Base-by-base conservation (phyloP, 2,329 filamentous ascomycete genomes). In the Colletotrichum neosansevieriae region DNA sequence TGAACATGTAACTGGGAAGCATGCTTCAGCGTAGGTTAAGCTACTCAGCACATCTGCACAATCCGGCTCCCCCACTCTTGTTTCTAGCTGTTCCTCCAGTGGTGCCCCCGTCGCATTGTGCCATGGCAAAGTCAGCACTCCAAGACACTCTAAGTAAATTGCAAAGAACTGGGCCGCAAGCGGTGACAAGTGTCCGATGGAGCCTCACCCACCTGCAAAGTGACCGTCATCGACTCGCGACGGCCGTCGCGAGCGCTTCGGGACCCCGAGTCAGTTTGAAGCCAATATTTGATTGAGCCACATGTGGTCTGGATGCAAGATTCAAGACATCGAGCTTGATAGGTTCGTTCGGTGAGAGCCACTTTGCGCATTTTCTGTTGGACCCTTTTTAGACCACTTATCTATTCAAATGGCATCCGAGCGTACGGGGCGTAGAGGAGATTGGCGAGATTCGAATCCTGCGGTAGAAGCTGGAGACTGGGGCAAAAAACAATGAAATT, bases 161-260 rank as follows among this genome's bases (percentile, higher is more conserved):
- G 17, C 42, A 38, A 9, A 38, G 32, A 24, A 54, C n/a, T 54
- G 32, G 51, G 34, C 32, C 34, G 17, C n/a, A 34, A 21, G n/a
- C 4, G 19, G 17, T 54, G 51, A 40, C 51, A 54, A 34, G 34
- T 38, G 51, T 36, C 51, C 4, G 34, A 54, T 54, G 51, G 51
- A 54, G 51, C 51, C 51, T 40, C 51, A 54, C n/a, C 51, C 51
- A 54, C 51, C 51, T 13, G 51, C 19, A 38, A 40, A 54, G 34
- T 54, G 51, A 40, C 51, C 17, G 17, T 38, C 51, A 32, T 34
- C 51, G 51, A 54, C 17, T 29, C 32, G 51, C 29, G 29, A 29
- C 29, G 29, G 36, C 9, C 34, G 9, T 38, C 6, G 12, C 34
- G 34, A 38, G 24, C 34, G 12, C 3, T 38, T 38, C 34, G 3